Evolutionary conservation across 164 flowering plant genomes (phyloP).

Genomic region (Magnolia changhungtana): DNA sequence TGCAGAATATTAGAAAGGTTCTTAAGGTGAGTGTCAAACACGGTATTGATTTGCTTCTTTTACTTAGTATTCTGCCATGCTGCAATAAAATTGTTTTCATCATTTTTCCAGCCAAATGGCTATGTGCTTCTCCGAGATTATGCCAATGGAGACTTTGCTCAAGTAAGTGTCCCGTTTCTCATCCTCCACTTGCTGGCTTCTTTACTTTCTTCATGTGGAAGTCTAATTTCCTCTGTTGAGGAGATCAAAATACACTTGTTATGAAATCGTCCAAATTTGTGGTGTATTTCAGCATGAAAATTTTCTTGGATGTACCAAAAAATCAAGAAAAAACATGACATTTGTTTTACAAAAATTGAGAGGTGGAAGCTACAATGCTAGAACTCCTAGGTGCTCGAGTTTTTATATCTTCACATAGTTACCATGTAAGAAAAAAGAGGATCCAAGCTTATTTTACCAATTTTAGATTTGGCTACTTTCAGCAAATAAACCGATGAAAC

Average conservation of each 20-base stretch:
- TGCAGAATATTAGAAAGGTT: constrained; percentile 72
- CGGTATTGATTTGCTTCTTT: neutral
- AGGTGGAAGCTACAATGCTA: no score
- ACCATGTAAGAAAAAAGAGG: neutral
- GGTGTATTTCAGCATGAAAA: no score
- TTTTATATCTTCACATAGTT: neutral
- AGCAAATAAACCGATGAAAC: no score
- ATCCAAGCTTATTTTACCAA: neutral
- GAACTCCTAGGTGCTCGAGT: no score
- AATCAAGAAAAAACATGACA: no score
- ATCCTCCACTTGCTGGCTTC: neutral
- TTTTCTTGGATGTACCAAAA: no score
- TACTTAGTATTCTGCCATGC: neutral
- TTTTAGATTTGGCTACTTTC: neutral
- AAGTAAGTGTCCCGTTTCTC: constrained; percentile 40
- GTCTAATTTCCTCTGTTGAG: no score
- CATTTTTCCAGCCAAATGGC: constrained; percentile 70
- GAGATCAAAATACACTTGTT: no score
- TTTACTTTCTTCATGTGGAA: neutral
- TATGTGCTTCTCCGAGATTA: constrained; percentile 82
- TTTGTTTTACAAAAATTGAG: no score
- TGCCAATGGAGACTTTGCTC: constrained; percentile 93
- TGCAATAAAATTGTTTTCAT: neutral
- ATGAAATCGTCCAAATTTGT: no score
- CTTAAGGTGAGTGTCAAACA: constrained; percentile 49